phyloP scores from a whole-genome alignment of 176 grass and related monocot species.

The Ensete glaucum region DNA sequence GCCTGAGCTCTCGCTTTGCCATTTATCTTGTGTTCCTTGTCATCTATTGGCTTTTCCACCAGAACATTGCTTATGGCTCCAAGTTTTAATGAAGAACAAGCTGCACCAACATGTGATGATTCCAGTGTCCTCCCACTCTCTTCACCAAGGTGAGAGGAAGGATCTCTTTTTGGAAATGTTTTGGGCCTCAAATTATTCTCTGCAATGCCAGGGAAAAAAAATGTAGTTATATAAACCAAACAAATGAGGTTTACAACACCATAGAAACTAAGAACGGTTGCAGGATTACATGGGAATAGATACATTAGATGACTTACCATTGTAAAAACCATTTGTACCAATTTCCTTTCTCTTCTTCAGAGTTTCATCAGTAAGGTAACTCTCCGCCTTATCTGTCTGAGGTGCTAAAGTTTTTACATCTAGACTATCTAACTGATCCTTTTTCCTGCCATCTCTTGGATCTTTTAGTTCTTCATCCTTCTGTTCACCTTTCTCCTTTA shows the following conservation, averaged over 20 bases:
- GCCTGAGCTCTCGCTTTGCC: slow-evolving; percentile 7
- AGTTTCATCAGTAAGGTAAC: slow-evolving; percentile 33
- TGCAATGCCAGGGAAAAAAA: slow-evolving; percentile 28
- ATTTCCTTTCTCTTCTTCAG: slow-evolving; percentile 63
- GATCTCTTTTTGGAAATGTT: slow-evolving; percentile 31
- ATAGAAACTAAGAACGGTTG: slow-evolving; percentile 11
- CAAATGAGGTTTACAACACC: slow-evolving; percentile 16
- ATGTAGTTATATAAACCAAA: slow-evolving; percentile 23
- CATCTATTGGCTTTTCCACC: slow-evolving; percentile 5
- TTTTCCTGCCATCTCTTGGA: slow-evolving; percentile 38
- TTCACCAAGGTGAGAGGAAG: slow-evolving; percentile 25
- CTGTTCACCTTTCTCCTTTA: slow-evolving; percentile 47
- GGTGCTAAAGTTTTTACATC: slow-evolving; percentile 26
- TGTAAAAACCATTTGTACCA: slow-evolving; percentile 22
- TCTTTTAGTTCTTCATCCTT: slow-evolving; percentile 42
- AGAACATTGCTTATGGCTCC: slow-evolving; percentile 21
- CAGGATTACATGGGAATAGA: slow-evolving; percentile 34
- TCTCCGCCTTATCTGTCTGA: slow-evolving; percentile 27
- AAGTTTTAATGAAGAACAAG: slow-evolving; percentile 41
- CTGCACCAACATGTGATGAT: slow-evolving; percentile 48
- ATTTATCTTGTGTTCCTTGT: slow-evolving; percentile 22
- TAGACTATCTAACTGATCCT: slow-evolving; percentile 35
- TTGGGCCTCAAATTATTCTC: slow-evolving; percentile 12
- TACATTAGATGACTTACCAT: slow-evolving; percentile 25
- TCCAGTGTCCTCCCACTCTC: slow-evolving; percentile 30